Evolutionary conservation across 805 yeast genomes (phyloP).

Genomic region (Debaryomyces prosopidis): DNA sequence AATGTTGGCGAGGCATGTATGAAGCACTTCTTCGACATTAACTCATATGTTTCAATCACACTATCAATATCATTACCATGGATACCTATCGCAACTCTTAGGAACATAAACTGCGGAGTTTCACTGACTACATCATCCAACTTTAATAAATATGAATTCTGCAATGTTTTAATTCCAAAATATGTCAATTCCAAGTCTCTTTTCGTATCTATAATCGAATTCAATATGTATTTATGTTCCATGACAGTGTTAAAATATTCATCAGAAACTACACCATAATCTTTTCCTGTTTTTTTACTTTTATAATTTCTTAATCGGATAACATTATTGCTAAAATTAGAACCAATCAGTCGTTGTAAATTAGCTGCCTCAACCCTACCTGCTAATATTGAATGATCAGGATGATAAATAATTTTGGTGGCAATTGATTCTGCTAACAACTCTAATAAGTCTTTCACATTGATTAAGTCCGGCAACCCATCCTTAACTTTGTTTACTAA

Average conservation of each 20-base stretch:
- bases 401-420: conserved; percentile 31
- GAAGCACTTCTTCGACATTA: conserved; percentile 85
- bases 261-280: conserved; percentile 65
- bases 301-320: conserved; percentile 13
- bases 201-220: conserved; percentile 71
- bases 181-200: conserved; percentile 79
- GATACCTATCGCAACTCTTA: conserved; percentile 92
- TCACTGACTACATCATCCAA: conserved; percentile 63
- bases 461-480: conserved; percentile 19
- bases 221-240: conserved; percentile 63
- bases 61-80: conserved; percentile 67
- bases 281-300: conserved; percentile 7
- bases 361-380: conserved; percentile 37
- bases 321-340: conserved; percentile 27
- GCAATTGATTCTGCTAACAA: conserved; percentile 36
- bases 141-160: conserved; percentile 77
- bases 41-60: conserved; percentile 78
- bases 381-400: conserved; percentile 36
- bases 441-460: conserved; percentile 22
- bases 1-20: conserved; percentile 96
- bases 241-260: conserved; percentile 63
- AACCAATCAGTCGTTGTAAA: conserved; percentile 18
- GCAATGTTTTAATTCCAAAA: conserved; percentile 91
- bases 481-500: conserved; percentile 13
- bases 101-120: conserved; percentile 86